phyloP scores from a whole-genome alignment of 139 green algal species.

The Pedinophyceae sp. region DNA sequence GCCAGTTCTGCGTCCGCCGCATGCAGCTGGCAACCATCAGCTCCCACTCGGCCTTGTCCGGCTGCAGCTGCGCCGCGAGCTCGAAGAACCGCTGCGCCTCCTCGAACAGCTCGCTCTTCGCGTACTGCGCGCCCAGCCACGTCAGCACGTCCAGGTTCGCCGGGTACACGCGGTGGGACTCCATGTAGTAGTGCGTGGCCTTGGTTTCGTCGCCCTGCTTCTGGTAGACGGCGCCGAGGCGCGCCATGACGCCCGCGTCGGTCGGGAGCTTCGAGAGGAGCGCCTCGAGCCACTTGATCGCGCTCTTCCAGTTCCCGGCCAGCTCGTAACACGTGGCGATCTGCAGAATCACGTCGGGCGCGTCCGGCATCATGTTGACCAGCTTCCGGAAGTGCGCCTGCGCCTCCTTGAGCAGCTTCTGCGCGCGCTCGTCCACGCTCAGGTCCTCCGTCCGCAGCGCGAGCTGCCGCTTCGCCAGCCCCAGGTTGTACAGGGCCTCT shows the following conservation, averaged over 20 bases:
- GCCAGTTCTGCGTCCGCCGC: constrained; percentile 33
- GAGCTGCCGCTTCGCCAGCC: constrained; percentile 17
- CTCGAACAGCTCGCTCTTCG: constrained; percentile 54
- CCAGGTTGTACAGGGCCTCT: constrained; percentile 65
- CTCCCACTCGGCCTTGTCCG: constrained; percentile 70
- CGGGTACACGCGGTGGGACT: constrained; percentile 56
- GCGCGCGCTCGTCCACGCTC: background rate
- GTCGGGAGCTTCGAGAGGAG: constrained; percentile 46
- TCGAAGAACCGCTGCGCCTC: constrained; percentile 65
- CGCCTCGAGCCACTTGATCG: constrained; percentile 62
- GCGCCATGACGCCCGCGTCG: constrained; percentile 54
- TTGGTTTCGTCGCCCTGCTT: constrained; percentile 44
- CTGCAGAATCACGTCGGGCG: constrained; percentile 47
- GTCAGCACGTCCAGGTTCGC: constrained; percentile 70
- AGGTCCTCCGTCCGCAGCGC: constrained; percentile 1
- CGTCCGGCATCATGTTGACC: constrained; percentile 45
- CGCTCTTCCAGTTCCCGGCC: constrained; percentile 23
- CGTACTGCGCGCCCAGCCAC: constrained; percentile 73
- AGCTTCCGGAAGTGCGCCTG: constrained; percentile 51
- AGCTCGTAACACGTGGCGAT: background rate
- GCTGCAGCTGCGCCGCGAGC: constrained; percentile 57
- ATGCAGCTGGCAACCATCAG: constrained; percentile 59
- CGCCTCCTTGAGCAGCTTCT: constrained; percentile 26
- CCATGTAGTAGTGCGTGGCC: constrained; percentile 60
- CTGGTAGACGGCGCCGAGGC: constrained; percentile 53